phyloP scores from a whole-genome alignment of 2,329 filamentous ascomycete genomes.

The Aureobasidium sp. region DNA sequence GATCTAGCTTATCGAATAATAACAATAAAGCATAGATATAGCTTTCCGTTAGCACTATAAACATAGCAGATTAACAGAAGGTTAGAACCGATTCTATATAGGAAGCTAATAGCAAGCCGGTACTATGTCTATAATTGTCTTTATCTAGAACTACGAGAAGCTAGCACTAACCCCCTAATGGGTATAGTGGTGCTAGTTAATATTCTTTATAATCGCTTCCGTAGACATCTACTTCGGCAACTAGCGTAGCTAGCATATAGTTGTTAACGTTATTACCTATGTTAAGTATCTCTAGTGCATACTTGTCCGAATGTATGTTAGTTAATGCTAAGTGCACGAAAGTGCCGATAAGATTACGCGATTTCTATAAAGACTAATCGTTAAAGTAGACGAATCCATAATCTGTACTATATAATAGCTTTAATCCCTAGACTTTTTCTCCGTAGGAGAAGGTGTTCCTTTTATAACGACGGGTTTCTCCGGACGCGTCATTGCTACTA shows the following conservation, averaged over 20 bases:
- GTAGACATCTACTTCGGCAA: neutral
- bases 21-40: neutral
- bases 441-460: constrained; percentile 6
- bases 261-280: neutral
- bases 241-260: neutral
- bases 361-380: neutral
- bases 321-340: neutral
- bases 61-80: neutral
- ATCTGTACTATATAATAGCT: neutral
- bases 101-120: neutral
- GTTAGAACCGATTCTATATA: neutral
- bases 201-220: neutral
- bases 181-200: neutral
- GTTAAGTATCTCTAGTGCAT: neutral
- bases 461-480: neutral
- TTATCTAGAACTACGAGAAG: neutral
- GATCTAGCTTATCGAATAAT: neutral
- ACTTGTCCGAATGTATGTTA: constrained; percentile 1
- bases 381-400: neutral
- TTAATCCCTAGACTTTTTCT: neutral
- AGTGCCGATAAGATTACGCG: neutral
- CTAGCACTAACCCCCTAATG: neutral
- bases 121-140: neutral
- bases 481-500: neutral
- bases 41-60: neutral